phyloP scores from a whole-genome alignment of 2,329 filamentous ascomycete genomes.

The Colletotrichum nymphaeae region DNA sequence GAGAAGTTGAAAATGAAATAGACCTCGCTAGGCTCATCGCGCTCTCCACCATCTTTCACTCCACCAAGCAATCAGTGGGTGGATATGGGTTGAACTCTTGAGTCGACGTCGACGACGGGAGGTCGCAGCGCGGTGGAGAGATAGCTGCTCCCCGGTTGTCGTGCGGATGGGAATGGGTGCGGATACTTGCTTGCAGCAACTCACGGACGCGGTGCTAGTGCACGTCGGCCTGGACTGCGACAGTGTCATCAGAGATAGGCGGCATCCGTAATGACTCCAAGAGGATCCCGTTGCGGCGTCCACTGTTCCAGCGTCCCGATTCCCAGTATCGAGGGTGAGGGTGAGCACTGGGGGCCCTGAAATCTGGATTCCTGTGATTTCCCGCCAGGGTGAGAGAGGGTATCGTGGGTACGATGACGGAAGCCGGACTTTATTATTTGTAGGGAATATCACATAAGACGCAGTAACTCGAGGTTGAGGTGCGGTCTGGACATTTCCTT shows the following conservation, averaged over 20 bases:
- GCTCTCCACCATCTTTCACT: conserved; percentile 12
- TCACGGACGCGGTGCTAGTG: background rate
- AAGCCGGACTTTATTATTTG: background rate
- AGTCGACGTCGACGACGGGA: conserved; percentile 6
- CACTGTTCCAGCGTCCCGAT: too few relatives aligned
- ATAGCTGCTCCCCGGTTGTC: background rate
- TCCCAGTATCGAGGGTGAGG: too few relatives aligned
- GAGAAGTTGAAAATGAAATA: conserved; percentile 2
- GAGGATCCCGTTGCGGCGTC: background rate
- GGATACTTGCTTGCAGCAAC: conserved; percentile 6
- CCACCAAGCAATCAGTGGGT: conserved; percentile 8
- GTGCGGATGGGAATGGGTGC: conserved; percentile 1
- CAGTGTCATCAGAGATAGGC: background rate
- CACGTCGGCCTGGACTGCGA: background rate
- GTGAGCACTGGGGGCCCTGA: background rate
- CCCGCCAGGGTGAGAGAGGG: background rate
- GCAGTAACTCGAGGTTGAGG: too few relatives aligned
- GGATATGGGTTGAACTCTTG: conserved; percentile 8
- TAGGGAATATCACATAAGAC: background rate
- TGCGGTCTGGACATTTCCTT: background rate
- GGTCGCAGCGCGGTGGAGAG: conserved; percentile 10
- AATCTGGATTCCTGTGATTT: background rate
- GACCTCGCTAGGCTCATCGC: conserved; percentile 22
- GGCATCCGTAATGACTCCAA: background rate
- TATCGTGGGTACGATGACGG: background rate